A percentile compares a stretch with the other conserved stretches of the same genome.
These are phyloP conservation scores for Penicillium sp. DNA, from an alignment of 2,329 filamentous ascomycete species.

Conservation along the genomic window DNA sequence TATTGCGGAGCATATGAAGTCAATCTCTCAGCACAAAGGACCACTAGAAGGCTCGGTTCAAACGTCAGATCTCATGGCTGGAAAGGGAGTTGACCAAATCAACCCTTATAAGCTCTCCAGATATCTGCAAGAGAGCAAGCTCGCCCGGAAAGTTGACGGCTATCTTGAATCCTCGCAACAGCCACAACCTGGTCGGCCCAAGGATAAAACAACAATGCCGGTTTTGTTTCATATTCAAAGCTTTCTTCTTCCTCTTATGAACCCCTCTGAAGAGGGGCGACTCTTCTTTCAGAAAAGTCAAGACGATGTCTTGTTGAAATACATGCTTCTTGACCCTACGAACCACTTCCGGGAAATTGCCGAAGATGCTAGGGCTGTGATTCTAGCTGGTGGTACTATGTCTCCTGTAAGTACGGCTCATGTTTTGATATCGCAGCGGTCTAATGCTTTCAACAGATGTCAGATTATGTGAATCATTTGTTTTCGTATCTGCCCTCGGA, in stretches of 20 bases:
- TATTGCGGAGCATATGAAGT: conserved; percentile 66
- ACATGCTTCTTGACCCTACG: conserved; percentile 85
- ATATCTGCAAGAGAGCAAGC: conserved; percentile 87
- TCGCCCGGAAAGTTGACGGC: conserved; percentile 91
- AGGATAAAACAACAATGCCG: conserved; percentile 44
- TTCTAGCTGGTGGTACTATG: conserved; percentile 95
- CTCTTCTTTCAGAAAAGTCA: conserved; percentile 56
- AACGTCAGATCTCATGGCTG: conserved; percentile 68
- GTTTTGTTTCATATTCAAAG: conserved; percentile 62
- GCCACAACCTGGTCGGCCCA: conserved; percentile 37
- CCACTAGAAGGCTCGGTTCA: conserved; percentile 65
- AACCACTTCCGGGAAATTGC: conserved; percentile 88
- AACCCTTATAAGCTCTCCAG: conserved; percentile 84
- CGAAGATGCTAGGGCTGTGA: conserved; percentile 77
- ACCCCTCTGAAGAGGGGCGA: conserved; percentile 68
- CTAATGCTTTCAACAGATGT: conserved; percentile 55
- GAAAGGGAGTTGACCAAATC: conserved; percentile 90
- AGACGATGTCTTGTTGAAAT: conserved; percentile 64
- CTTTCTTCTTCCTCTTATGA: conserved; percentile 79
- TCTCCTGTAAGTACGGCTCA: conserved; percentile 60
- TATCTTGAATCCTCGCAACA: conserved; percentile 67
- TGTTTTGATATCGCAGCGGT: background rate
- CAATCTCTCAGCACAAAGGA: conserved; percentile 42
- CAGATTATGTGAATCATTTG: conserved; percentile 81
- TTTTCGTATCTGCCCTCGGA: conserved; percentile 68